Evolutionary conservation across 495 filamentous ascomycete genomes (phyloP).

Genomic region (Rhypophila decipiens): DNA sequence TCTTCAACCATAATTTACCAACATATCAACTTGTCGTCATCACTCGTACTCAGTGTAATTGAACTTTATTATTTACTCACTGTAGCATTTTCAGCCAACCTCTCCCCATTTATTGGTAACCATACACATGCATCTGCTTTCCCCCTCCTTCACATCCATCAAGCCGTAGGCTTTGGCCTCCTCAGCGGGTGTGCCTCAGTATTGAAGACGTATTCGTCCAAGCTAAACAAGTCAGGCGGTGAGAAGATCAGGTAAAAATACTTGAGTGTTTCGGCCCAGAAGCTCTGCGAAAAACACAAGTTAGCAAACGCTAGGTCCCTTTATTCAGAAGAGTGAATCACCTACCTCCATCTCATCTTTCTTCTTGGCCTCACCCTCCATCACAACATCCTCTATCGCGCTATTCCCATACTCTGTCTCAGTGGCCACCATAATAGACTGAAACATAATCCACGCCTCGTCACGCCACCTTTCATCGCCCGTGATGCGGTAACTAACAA

Average conservation of each 20-base stretch:
- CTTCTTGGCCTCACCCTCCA: constrained; percentile 21
- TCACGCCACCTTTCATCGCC: constrained; percentile 46
- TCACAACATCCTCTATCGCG: constrained; percentile 37
- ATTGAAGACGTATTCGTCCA: constrained; percentile 77
- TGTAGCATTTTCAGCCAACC: too few species aligned
- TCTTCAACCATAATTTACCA: too few species aligned
- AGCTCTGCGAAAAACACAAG: too few species aligned
- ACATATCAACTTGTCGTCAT: too few species aligned
- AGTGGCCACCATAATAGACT: constrained; percentile 41
- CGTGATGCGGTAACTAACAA: constrained; percentile 64
- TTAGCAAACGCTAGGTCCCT: too few species aligned
- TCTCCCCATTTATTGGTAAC: too few species aligned
- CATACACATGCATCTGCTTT: too few species aligned
- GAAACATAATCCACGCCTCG: constrained; percentile 56
- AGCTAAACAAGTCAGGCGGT: constrained; percentile 58
- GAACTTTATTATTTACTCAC: too few species aligned
- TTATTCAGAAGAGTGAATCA: too few species aligned
- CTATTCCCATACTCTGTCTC: constrained; percentile 45
- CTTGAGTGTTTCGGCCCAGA: constrained; percentile 47
- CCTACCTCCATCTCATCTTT: constrained; percentile 46
- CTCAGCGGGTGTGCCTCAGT: constrained; percentile 78
- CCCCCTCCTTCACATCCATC: too few species aligned
- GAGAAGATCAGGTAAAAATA: constrained; percentile 75
- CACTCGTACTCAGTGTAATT: too few species aligned
- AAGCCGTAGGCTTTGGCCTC: constrained; percentile 22